phyloP scores from a whole-genome alignment of 176 grass and related monocot genomes.

The Lolium perenne region DNA sequence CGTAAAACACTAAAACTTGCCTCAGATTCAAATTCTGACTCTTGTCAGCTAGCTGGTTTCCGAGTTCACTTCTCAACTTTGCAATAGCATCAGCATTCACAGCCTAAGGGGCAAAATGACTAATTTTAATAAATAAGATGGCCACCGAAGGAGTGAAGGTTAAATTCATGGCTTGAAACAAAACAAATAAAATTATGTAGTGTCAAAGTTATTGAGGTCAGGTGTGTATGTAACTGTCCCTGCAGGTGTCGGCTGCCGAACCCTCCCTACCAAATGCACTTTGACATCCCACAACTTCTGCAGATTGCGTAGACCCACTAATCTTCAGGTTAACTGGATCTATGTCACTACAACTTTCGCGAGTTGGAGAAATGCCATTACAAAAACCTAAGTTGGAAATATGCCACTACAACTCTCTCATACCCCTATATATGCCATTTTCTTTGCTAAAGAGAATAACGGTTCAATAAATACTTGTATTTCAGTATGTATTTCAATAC shows the following conservation, averaged over 20 bases:
- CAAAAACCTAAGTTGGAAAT: too few relatives aligned
- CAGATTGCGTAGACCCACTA: not conserved
- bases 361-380: too few relatives aligned
- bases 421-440: too few relatives aligned
- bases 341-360: too few relatives aligned
- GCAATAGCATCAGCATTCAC: slow-evolving; percentile 75
- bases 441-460: too few relatives aligned
- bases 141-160: not conserved
- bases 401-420: too few relatives aligned
- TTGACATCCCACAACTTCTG: not conserved
- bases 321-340: too few relatives aligned
- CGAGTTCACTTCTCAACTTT: slow-evolving; percentile 83
- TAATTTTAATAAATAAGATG: not conserved
- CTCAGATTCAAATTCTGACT: slow-evolving; percentile 69
- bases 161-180: not conserved
- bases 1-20: slow-evolving; percentile 25
- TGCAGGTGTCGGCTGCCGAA: not conserved
- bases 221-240: not conserved
- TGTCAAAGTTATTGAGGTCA: not conserved
- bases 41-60: slow-evolving; percentile 78
- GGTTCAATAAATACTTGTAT: too few relatives aligned
- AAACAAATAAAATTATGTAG: too few relatives aligned
- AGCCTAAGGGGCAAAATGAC: slow-evolving; percentile 54
- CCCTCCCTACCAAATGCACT: not conserved
- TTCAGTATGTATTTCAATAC: too few relatives aligned